phyloP scores from a whole-genome alignment of 208 protist species.

The Herpetomonas samuelpessoai region DNA sequence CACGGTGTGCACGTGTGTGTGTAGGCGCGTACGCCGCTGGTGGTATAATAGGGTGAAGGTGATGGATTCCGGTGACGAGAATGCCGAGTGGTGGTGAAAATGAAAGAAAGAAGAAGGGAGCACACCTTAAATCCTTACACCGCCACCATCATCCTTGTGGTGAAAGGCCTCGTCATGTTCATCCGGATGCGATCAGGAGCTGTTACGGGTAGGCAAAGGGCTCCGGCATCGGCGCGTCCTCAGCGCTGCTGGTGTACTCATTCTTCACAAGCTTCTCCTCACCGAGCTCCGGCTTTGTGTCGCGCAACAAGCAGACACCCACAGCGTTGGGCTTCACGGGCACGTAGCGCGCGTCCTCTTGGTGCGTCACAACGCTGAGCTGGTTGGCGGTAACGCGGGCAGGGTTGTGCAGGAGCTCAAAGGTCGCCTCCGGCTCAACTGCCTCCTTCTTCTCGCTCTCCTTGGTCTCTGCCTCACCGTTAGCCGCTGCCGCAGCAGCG shows the following conservation, averaged over 20 bases:
- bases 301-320: constrained; percentile 76
- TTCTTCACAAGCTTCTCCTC: constrained; percentile 42
- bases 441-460: constrained; percentile 3
- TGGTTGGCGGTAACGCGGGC: constrained; percentile 76
- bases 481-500: not conserved
- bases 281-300: constrained; percentile 65
- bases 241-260: constrained; percentile 39
- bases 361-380: constrained; percentile 62
- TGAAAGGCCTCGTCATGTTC: no score
- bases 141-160: no score
- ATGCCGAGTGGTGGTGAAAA: no score
- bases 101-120: no score
- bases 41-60: no score
- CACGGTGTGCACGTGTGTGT: no score
- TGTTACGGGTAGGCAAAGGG: constrained; percentile 85
- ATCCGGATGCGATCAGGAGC: no score
- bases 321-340: constrained; percentile 67
- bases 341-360: constrained; percentile 65
- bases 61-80: no score
- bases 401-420: constrained; percentile 75
- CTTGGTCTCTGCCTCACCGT: constrained; percentile 4
- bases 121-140: no score
- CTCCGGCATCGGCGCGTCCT: constrained; percentile 67
- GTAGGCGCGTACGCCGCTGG: no score
- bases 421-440: constrained; percentile 47